A percentile compares a stretch with the other conserved stretches of the same genome.
phyloP scores from a whole-genome alignment of 140 eudicot genomes.

The Ambrosia hybrid region DNA sequence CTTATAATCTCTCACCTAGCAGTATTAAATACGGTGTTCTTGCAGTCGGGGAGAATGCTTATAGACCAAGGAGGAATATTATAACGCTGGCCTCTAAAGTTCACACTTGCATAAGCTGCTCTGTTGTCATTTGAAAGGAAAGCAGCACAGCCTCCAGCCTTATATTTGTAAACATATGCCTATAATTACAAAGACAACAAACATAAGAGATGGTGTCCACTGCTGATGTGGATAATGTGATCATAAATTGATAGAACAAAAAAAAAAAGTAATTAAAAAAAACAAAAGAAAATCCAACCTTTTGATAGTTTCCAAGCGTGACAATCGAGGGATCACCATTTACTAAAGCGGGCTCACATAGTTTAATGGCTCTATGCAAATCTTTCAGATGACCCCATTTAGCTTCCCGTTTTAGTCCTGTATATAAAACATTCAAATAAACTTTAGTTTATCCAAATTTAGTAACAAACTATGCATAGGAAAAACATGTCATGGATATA shows the following conservation, averaged over 20 bases:
- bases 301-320: conserved; percentile 48
- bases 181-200: conserved; percentile 12
- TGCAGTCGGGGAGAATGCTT: conserved; percentile 63
- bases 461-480: conserved; percentile 17
- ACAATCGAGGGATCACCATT: conserved; percentile 41
- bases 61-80: conserved; percentile 58
- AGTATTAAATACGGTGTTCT: conserved; percentile 50
- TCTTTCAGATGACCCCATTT: conserved; percentile 53
- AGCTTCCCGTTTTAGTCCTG: conserved; percentile 47
- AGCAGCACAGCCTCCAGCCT: conserved; percentile 46
- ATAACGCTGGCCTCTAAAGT: conserved; percentile 26
- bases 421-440: conserved; percentile 8
- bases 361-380: conserved; percentile 56
- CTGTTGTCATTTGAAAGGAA: conserved; percentile 35
- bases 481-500: neutral
- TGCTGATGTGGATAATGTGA: conserved; percentile 9
- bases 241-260: neutral
- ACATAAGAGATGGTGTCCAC: conserved; percentile 5
- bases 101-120: conserved; percentile 35
- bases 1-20: conserved; percentile 41
- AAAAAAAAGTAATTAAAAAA: too few species aligned
- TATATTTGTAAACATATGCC: conserved; percentile 40
- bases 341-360: conserved; percentile 52
- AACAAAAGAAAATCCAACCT: conserved; percentile 24
- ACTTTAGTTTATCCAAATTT: conserved; percentile 5